phyloP scores from a whole-genome alignment of 2,329 filamentous ascomycete genomes.

The Aspergillus sp. region DNA sequence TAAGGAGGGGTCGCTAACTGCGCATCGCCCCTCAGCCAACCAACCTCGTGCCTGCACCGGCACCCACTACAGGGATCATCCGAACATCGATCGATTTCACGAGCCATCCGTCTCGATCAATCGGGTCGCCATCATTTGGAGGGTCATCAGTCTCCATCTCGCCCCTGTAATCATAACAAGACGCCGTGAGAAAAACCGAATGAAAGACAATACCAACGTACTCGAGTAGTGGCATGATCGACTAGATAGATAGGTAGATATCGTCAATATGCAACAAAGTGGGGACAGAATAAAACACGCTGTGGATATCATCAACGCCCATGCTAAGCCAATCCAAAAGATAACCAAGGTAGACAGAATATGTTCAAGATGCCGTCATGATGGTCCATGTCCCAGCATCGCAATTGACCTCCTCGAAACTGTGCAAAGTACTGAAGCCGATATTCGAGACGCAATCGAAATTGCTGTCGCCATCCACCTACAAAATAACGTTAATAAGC shows the following conservation, averaged over 20 bases:
- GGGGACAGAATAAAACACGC: background rate
- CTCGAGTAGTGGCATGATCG: background rate
- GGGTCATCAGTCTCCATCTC: too few relatives aligned
- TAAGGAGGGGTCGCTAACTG: too few relatives aligned
- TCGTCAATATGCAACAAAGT: background rate
- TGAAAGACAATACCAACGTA: too few relatives aligned
- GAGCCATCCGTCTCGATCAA: background rate
- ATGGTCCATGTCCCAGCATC: slow-evolving; percentile 63
- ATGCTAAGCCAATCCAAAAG: background rate
- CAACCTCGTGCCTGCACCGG: slow-evolving; percentile 10
- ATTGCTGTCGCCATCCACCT: slow-evolving; percentile 71
- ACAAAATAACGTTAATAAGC: slow-evolving; percentile 25
- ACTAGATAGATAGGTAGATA: background rate
- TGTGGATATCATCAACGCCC: slow-evolving; percentile 9
- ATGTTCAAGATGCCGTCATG: slow-evolving; percentile 42
- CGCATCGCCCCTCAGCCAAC: too few relatives aligned
- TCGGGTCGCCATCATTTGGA: background rate
- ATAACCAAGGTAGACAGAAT: too few relatives aligned
- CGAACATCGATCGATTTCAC: slow-evolving; percentile 1
- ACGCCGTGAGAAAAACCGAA: too few relatives aligned
- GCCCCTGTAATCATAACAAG: too few relatives aligned
- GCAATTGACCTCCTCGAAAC: slow-evolving; percentile 77
- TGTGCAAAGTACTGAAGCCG: slow-evolving; percentile 77
- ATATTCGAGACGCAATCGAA: slow-evolving; percentile 73
- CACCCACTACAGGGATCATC: slow-evolving; percentile 6